Base-by-base conservation (phyloP, 1,139 yeast genomes). In the Hyphopichia khmerensis region DNA sequence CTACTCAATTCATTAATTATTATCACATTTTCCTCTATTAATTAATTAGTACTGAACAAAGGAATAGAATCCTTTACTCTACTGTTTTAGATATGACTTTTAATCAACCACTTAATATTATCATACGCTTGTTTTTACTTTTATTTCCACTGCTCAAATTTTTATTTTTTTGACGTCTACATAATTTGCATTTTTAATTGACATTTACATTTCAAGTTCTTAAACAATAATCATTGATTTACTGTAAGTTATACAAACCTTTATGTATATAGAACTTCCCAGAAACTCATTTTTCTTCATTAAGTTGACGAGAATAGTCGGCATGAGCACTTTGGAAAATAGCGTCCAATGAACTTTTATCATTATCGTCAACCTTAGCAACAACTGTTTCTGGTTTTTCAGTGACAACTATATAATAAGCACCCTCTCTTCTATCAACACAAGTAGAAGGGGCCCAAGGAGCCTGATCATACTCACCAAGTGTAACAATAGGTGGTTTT, bases 361-460 rank as follows among this genome's bases (percentile, higher is more conserved):
- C 80, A 13, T 55, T 59, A 4, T 53, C 41, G 41, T 67, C 67
- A 23, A 78, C 62, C 34, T 44, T 54, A 11, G 81, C 82, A 36
- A 79, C 72, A 14, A 69, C 61, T 34, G 67, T 60, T 2, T 62
- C 64, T 7, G 79, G 79, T 16, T 65, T 59, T 44, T 75, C 62
- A 72, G 77, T 73, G 39, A 69, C 69, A 9, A 77, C 80, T 8
- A 74, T 75, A 9, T 72, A 69, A 48, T 70, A 77, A 17, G 54
- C 54, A 11, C 59, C 60, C 24, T 56, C 54, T 38, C 69, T 60
- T 42, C 54, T 55, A 52, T 79, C 83, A 6, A 78, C 65, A 49
- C 82, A 77, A 3, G 83, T 77, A 33, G 72, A 60, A 3, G 56
- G 48, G 2, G 80, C 80, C 84, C 83, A 79, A 2, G 65, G 59